Base-by-base conservation (phyloP, 805 yeast species). In the Kazachstania martiniae region DNA sequence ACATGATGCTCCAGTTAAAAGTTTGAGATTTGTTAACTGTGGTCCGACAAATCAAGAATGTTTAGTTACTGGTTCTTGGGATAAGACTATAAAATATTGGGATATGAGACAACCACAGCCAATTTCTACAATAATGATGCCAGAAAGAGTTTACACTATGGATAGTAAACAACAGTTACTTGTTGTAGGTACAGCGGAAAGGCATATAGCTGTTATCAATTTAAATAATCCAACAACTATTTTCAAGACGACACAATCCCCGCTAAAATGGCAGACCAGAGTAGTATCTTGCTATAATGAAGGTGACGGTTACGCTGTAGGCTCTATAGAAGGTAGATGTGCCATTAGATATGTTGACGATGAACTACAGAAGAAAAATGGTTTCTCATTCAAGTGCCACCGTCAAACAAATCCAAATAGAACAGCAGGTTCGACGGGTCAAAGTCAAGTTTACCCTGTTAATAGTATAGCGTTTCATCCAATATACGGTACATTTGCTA, bases 51-150 rank as follows among this genome's bases (percentile, higher is more conserved):
- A 81, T 46, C 72, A 85, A 1, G 66, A 62, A 18, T 83, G 83
- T 42, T 74, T 89, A 18, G 96, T 86, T 3, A 74, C 87, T 27
- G 95, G 94, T 6, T 84, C 95, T 5, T 91, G 96, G 96, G 98
- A 91, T 59, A 86, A 85, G 60, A 85, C 96, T 1, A 61, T 91
- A 41, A 77, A 74, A 53, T 91, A 91, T 59, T 89, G 98, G 98
- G 97, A 91, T 59, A 66, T 82, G 61, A 76, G 96, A 51, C 76
- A 77, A 43, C 81, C 78, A 28, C 77, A 72, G 46, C 91, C 97
- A 12, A 70, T 89, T 14, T 72, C 86, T 13, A 81, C 94, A 3
- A 62, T 91, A 25, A 71, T 72, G 47, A 63, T 91, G 54, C 95
- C 97, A 0, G 97, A 91, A 44, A 66, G 95, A 33, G 95, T 84